Base-by-base conservation (phyloP, 148 eudicot species). In the Rhododendron griersonianum region DNA sequence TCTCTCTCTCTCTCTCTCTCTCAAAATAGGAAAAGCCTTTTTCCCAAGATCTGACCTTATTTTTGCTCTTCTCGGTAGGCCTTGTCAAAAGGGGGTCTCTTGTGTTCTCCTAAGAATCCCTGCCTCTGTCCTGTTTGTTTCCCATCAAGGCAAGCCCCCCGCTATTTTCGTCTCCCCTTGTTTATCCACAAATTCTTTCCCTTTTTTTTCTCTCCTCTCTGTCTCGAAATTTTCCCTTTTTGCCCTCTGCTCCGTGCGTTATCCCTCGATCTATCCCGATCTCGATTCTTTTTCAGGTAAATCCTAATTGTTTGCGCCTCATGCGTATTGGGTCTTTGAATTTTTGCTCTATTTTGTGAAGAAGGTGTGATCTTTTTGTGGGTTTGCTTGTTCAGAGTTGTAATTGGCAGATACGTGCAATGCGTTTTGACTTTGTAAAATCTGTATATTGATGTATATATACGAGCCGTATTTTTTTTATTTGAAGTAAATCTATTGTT, bases 241-340 rank as follows among this genome's bases (percentile, higher is more conserved):
- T 57, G 25, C 82, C 82, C 41, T 33, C 6, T 47, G n/a, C 16
- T 74, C 8, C 3, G 30, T 2, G 33, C 21, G 33, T 25, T 67
- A 35, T 74, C 55, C 7, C 50, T 39, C 67, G 81, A 84, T 84
- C 69, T 44, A 47, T 75, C 3, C 75, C 50, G 87, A 86, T 86
- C 80, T 86, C 19, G 84, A 69, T 86, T 41, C 80, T 19, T 23
- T 77, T 37, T n/a, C 48, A 81, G 87, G 84, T 81, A 86, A 44
- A 35, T 81, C 28, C 47, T 30, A 21, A 59, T 65, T 78, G 21
- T 63, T 65, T 47, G 8, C 47, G 25, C 35, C 7, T 63, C 18
- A 30, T 47, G 30, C 30, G 30, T 10, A 7, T 80, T 65, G 28
- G 45, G 44, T n/a, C 11, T 78, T 61, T 30, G 28, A 59, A 71